Percentiles rank a stretch among this genome's conserved stretches.
These are phyloP conservation scores for Halophytophthora batemanensis DNA, from an alignment of 352 stramenopile genomes.

Conservation along the genomic window DNA sequence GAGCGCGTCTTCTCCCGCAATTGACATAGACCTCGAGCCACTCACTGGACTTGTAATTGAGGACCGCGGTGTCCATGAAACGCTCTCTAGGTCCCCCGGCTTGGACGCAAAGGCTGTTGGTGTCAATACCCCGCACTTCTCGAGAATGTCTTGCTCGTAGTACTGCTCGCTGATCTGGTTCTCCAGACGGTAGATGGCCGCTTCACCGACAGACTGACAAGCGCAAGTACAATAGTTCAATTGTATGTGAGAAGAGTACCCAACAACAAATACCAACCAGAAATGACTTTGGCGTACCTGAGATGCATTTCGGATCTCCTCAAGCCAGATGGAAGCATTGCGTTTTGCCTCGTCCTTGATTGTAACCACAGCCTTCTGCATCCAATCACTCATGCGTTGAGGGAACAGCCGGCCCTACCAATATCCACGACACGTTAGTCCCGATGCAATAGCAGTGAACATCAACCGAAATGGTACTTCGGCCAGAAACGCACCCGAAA, in stretches of 20 bases:
- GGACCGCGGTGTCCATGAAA: slow-evolving; percentile 20
- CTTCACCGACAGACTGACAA: slow-evolving; percentile 51
- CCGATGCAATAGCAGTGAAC: neutral
- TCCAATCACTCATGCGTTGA: slow-evolving; percentile 79
- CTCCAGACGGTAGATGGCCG: slow-evolving; percentile 66
- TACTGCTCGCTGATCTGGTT: slow-evolving; percentile 76
- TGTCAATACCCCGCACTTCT: slow-evolving; percentile 51
- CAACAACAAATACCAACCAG: neutral
- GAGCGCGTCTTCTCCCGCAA: slow-evolving; percentile 25
- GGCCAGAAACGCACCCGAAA: slow-evolving; percentile 42
- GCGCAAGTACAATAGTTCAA: neutral
- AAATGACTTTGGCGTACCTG: slow-evolving; percentile 26
- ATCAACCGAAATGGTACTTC: neutral
- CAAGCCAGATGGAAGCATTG: slow-evolving; percentile 59
- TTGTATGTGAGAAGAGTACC: neutral
- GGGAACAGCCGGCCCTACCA: slow-evolving; percentile 68
- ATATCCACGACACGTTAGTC: too few species aligned
- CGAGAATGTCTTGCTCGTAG: slow-evolving; percentile 71
- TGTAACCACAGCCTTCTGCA: slow-evolving; percentile 62
- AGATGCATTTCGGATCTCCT: slow-evolving; percentile 62
- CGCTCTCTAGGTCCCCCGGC: slow-evolving; percentile 12
- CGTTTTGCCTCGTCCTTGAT: slow-evolving; percentile 76
- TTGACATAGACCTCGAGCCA: slow-evolving; percentile 13
- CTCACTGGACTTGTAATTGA: slow-evolving; percentile 17
- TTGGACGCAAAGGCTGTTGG: neutral